Base-by-base conservation (phyloP, 495 filamentous ascomycete species). In the Pyrenula massariospora region DNA sequence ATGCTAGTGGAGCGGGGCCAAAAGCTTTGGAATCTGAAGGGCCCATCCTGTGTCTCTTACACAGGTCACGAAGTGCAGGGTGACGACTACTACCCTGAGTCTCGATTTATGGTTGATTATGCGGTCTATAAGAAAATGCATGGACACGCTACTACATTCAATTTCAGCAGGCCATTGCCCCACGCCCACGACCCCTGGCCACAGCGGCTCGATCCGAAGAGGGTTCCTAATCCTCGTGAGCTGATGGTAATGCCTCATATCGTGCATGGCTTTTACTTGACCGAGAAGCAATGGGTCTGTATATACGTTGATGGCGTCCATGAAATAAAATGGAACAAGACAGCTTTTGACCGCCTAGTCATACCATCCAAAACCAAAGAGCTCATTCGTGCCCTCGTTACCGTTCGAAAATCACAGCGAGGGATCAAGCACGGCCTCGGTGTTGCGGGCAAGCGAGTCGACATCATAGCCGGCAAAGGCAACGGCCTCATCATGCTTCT, bases 401-500 rank as follows among this genome's bases (percentile, higher is more conserved):
- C 31, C 5, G n/a, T n/a, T n/a, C n/a, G n/a, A n/a, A n/a, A n/a
- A n/a, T n/a, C n/a, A n/a, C n/a, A n/a, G n/a, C n/a, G n/a, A n/a
- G n/a, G n/a, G n/a, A n/a, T n/a, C 2, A n/a, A n/a, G n/a, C n/a
- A n/a, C n/a, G 55, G 49, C 22, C 52, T 54, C 49, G 21, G 25
- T 54, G 58, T 48, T 2, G 54, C 54, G 22, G 50, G 20, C 19
- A 52, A 52, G 22, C 8, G 19, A 52, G 20, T 19, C 60, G 76
- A 81, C 59, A 60, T 78, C 36, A 72, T 77, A 49, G 59, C 65
- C 47, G 75, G 76, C 58, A 83, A 83, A 63, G 83, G 83, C 36
- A 77, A 76, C 54, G 82, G 81, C 10, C 71, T 84, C n/a, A 77
- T 83, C 50, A 73, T 77, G 22, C 69, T 86, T 1, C 72, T 86